Percentiles rank a stretch among this genome's conserved stretches.
Conservation (phyloP, 2,329 filamentous ascomycete genomes). For the Dactylellina parvicollis region DNA sequence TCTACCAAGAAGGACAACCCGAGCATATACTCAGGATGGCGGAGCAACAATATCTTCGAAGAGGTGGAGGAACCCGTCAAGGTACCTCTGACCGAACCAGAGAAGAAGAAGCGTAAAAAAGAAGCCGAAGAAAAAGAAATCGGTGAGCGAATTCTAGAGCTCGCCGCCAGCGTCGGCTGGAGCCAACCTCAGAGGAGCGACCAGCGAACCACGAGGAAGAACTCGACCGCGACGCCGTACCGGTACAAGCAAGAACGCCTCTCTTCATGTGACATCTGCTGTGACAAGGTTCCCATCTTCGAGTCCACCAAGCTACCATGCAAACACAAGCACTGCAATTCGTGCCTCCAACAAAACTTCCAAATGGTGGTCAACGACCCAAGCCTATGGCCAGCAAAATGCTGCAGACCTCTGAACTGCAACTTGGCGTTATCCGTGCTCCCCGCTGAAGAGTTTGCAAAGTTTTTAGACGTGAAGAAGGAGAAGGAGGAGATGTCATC, state of each 20-base stretch:
- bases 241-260: constrained; percentile 42
- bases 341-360: constrained; percentile 41
- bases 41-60: constrained; percentile 20
- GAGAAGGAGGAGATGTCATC: constrained; percentile 42
- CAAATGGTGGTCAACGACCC: constrained; percentile 41
- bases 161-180: constrained; percentile 43
- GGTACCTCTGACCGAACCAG: background rate
- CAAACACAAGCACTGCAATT: constrained; percentile 44
- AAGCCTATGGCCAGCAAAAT: constrained; percentile 39
- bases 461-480: constrained; percentile 35
- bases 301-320: constrained; percentile 22
- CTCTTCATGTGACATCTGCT: constrained; percentile 32
- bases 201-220: constrained; percentile 37
- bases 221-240: constrained; percentile 38
- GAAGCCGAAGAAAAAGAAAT: constrained; percentile 39
- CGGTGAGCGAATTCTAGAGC: constrained; percentile 26
- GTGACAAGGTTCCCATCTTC: constrained; percentile 24
- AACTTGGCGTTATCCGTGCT: constrained; percentile 19
- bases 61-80: background rate
- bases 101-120: constrained; percentile 15
- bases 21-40: constrained; percentile 23
- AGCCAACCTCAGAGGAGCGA: constrained; percentile 31
- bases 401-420: constrained; percentile 34
- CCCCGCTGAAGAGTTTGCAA: constrained; percentile 19
- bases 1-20: constrained; percentile 20